A percentile compares a stretch with the other conserved stretches of the same genome.
Conservation (phyloP, 306 rosid genomes). For the Parietaria judaica region DNA sequence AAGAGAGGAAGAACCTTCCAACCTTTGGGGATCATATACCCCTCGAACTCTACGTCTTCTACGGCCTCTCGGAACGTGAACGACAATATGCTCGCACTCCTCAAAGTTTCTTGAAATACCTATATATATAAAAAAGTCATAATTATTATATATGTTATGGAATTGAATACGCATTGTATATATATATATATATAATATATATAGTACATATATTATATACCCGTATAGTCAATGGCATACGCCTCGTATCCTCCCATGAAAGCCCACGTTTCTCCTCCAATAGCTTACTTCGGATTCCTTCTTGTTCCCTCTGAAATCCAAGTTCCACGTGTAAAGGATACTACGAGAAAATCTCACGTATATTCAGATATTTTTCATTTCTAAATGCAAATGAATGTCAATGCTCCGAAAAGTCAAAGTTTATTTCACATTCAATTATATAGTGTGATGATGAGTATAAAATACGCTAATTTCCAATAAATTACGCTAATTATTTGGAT, state of each 20-base stretch:
- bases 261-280: slow-evolving; percentile 43
- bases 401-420: too few species aligned
- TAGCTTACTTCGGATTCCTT: slow-evolving; percentile 36
- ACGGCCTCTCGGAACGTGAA: slow-evolving; percentile 95
- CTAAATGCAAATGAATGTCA: too few species aligned
- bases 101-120: slow-evolving; percentile 82
- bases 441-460: too few species aligned
- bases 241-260: slow-evolving; percentile 73
- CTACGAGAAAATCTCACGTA: too few species aligned
- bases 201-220: slow-evolving; percentile 20
- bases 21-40: slow-evolving; percentile 83
- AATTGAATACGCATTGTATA: too few species aligned
- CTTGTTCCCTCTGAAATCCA: slow-evolving; percentile 60
- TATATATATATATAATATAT: too few species aligned
- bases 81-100: slow-evolving; percentile 76
- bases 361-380: too few species aligned
- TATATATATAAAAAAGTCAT: slow-evolving; percentile 3
- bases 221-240: slow-evolving; percentile 56
- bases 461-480: too few species aligned
- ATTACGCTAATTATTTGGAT: too few species aligned
- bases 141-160: not conserved
- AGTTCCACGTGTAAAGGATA: not conserved
- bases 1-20: slow-evolving; percentile 97
- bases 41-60: slow-evolving; percentile 64
- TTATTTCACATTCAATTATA: too few species aligned